A percentile compares a stretch with the other conserved stretches of the same genome.
These are phyloP conservation scores for Plasmodium yoelii DNA, from an alignment of 169 alveolate species.

Conservation along the genomic window DNA sequence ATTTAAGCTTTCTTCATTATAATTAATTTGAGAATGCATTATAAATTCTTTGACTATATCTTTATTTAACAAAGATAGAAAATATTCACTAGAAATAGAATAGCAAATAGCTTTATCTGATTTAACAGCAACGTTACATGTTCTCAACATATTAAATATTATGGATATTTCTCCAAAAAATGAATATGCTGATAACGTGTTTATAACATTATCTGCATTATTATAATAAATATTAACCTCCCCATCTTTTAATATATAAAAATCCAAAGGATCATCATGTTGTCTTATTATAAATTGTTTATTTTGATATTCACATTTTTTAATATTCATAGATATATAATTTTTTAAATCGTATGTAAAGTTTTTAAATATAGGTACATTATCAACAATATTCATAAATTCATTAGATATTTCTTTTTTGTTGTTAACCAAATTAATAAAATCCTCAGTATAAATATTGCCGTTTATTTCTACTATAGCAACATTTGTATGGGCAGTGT, in stretches of 20 bases:
- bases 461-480: slow-evolving; percentile 51
- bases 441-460: slow-evolving; percentile 18
- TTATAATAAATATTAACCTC: slow-evolving; percentile 27
- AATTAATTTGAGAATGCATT: slow-evolving; percentile 13
- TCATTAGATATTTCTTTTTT: slow-evolving; percentile 56
- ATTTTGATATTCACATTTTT: slow-evolving; percentile 42
- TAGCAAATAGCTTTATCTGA: slow-evolving; percentile 66
- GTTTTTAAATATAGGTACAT: slow-evolving; percentile 62
- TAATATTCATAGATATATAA: slow-evolving; percentile 44
- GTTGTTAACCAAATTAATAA: slow-evolving; percentile 23
- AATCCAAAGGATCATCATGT: slow-evolving; percentile 62
- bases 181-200: slow-evolving; percentile 11
- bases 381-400: slow-evolving; percentile 34
- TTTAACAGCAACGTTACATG: slow-evolving; percentile 44
- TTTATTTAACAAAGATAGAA: slow-evolving; percentile 41
- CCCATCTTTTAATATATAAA: slow-evolving; percentile 71
- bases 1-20: slow-evolving; percentile 10
- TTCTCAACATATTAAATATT: slow-evolving; percentile 66
- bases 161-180: slow-evolving; percentile 73
- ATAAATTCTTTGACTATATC: slow-evolving; percentile 51
- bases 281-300: slow-evolving; percentile 66
- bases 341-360: slow-evolving; percentile 32
- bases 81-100: slow-evolving; percentile 41
- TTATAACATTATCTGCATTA: slow-evolving; percentile 27
- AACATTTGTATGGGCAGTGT: slow-evolving; percentile 50